Evolutionary conservation across 768 basidiomycete genomes (phyloP), one percentile per base, ranked within the genome.

Genomic region (Nidula microcarpa): DNA sequence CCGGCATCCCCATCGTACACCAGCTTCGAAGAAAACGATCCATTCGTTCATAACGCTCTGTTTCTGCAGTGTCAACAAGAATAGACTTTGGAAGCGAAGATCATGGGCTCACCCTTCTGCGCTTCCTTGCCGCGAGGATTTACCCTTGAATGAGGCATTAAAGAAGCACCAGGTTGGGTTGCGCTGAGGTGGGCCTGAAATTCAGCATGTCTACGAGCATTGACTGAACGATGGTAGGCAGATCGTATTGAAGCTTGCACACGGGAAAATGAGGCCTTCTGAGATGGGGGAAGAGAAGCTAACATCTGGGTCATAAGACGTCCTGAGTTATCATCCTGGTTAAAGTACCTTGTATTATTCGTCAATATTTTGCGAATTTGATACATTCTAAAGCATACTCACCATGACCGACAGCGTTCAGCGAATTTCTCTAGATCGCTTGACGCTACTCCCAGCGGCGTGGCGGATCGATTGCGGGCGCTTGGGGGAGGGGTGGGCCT

Each of bases 1-100:
- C 94, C 53, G 91, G 92, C 78, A 93, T 87, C 50, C 89, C 87
- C 71, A 84, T 77, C 11, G 85, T 87, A 66, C 91, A 94, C 91
- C 93, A 94, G 33, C 79, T 85, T 55, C 80, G 74, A 39, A 94
- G 68, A 66, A 95, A 94, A 39, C 82, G 76, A 55, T 85, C 79
- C 61, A 92, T 78, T 17, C 86, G 81, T 49, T 93, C 87, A 61
- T 80, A 79, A 14, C 93, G 82, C 66, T 95, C 84, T 79, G 57
- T 34, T 48, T 49, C 35, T 6, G 14, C 10, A 32, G 7, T 9
- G 8, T 9, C 6, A 37, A 41, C 9, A 8, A 16, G 9, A 14
- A 39, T 16, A 39, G 16, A n/a, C 23, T n/a, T 44, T 30, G n/a
- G 37, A 43, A 37, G 11, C 37, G 43, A 45, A 32, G 47, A 53